Percentiles rank a stretch among this genome's conserved stretches.
These are phyloP conservation scores for Micractinium sp. DNA, from an alignment of 139 green algal species.

Conservation along the genomic window DNA sequence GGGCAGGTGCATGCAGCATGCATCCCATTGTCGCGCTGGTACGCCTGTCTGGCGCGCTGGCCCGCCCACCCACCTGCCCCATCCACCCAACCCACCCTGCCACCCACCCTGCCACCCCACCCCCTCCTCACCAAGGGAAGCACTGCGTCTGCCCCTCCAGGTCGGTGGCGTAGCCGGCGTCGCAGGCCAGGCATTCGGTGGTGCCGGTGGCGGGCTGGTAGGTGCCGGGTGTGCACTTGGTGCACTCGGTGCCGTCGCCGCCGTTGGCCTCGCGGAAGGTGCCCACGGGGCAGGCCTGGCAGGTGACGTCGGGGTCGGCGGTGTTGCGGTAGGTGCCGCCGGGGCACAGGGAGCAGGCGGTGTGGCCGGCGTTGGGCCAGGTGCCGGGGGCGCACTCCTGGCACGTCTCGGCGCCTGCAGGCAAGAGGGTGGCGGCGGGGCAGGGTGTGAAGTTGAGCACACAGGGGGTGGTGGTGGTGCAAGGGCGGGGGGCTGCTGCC, in stretches of 20 bases:
- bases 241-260: background rate
- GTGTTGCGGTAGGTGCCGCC: background rate
- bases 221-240: background rate
- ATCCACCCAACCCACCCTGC: background rate
- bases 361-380: background rate
- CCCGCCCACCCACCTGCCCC: too few relatives aligned
- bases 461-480: background rate
- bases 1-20: too few relatives aligned
- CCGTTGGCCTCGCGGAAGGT: background rate
- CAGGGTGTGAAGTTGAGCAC: too few relatives aligned
- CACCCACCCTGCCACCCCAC: too few relatives aligned
- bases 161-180: background rate
- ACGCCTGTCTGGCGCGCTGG: too few relatives aligned
- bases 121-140: background rate
- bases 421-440: too few relatives aligned
- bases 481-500: too few relatives aligned
- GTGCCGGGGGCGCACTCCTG: background rate
- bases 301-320: background rate
- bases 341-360: background rate
- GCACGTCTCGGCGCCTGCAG: background rate
- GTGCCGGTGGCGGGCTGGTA: background rate
- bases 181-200: background rate
- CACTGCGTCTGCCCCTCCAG: background rate
- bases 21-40: too few relatives aligned
- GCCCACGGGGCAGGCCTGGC: background rate